A percentile compares a stretch with the other conserved stretches of the same genome.
These are phyloP conservation scores for Tolypocladium pustulatum DNA, from an alignment of 2,329 filamentous ascomycete genomes.

Conservation along the genomic window DNA sequence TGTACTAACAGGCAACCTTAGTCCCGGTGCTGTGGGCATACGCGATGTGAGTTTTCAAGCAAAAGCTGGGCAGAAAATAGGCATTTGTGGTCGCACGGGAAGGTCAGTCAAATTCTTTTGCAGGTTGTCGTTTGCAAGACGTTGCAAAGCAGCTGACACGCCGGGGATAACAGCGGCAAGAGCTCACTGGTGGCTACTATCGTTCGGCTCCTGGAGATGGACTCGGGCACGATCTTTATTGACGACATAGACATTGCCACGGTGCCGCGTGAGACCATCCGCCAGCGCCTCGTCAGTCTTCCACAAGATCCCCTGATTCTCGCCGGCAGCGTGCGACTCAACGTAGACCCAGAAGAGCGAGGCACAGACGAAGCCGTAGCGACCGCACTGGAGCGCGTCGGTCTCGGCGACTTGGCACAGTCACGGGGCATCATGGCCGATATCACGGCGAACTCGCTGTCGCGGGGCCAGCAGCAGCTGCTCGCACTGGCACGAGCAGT, in stretches of 20 bases:
- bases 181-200: slow-evolving; percentile 11
- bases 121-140: too few species aligned
- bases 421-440: not conserved
- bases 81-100: slow-evolving; percentile 24
- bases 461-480: slow-evolving; percentile 9
- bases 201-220: slow-evolving; percentile 4
- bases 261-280: slow-evolving; percentile 7
- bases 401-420: slow-evolving; percentile 4
- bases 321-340: slow-evolving; percentile 6
- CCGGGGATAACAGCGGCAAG: slow-evolving; percentile 10
- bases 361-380: slow-evolving; percentile 3
- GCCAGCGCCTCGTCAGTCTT: slow-evolving; percentile 8
- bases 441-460: slow-evolving; percentile 4
- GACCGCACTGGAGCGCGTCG: slow-evolving; percentile 4
- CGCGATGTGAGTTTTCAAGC: slow-evolving; percentile 3
- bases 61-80: slow-evolving; percentile 14
- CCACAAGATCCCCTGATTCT: slow-evolving; percentile 9
- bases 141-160: too few species aligned
- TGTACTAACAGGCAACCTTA: not conserved
- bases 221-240: slow-evolving; percentile 5
- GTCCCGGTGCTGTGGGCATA: not conserved
- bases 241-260: slow-evolving; percentile 7
- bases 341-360: slow-evolving; percentile 6
- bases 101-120: slow-evolving; percentile 6
- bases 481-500: slow-evolving; percentile 9